Percentiles rank a stretch among this genome's conserved stretches.
phyloP scores from a whole-genome alignment of 1,284 basidiomycete genomes.

The Leccinum fuscescens region DNA sequence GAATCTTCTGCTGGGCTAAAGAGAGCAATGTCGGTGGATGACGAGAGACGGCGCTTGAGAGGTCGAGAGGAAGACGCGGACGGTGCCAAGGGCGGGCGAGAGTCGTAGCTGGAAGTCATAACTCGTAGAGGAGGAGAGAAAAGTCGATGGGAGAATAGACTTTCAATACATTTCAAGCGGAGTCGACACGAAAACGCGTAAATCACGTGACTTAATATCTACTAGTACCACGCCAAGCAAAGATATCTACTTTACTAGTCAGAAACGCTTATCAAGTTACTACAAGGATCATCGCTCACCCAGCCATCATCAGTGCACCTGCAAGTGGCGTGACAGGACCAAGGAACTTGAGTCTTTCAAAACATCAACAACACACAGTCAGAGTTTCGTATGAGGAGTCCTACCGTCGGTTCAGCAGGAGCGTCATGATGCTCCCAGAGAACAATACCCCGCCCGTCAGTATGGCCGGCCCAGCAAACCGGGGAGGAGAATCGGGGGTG shows the following conservation, averaged over 20 bases:
- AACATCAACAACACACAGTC: slow-evolving; percentile 11
- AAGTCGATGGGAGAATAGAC: slow-evolving; percentile 13
- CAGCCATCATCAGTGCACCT: slow-evolving; percentile 71
- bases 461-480: slow-evolving; percentile 72
- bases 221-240: slow-evolving; percentile 45
- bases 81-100: slow-evolving; percentile 16
- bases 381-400: slow-evolving; percentile 6
- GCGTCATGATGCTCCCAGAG: slow-evolving; percentile 67
- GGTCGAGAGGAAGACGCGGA: slow-evolving; percentile 34
- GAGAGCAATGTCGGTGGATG: slow-evolving; percentile 48
- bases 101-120: neutral
- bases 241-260: slow-evolving; percentile 44
- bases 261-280: slow-evolving; percentile 5
- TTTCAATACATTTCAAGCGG: slow-evolving; percentile 40
- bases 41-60: slow-evolving; percentile 49
- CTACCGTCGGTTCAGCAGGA: slow-evolving; percentile 54
- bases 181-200: slow-evolving; percentile 39
- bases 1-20: slow-evolving; percentile 58
- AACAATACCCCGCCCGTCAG: slow-evolving; percentile 63
- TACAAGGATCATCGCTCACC: slow-evolving; percentile 47
- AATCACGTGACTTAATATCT: slow-evolving; percentile 28
- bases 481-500: slow-evolving; percentile 62
- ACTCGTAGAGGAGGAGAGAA: slow-evolving; percentile 5
- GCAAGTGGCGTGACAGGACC: slow-evolving; percentile 80
- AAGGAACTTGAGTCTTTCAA: slow-evolving; percentile 52